Percentiles rank a stretch among this genome's conserved stretches.
Conservation (phyloP, 148 eudicot species). For the Rhododendron kiyosumense region DNA sequence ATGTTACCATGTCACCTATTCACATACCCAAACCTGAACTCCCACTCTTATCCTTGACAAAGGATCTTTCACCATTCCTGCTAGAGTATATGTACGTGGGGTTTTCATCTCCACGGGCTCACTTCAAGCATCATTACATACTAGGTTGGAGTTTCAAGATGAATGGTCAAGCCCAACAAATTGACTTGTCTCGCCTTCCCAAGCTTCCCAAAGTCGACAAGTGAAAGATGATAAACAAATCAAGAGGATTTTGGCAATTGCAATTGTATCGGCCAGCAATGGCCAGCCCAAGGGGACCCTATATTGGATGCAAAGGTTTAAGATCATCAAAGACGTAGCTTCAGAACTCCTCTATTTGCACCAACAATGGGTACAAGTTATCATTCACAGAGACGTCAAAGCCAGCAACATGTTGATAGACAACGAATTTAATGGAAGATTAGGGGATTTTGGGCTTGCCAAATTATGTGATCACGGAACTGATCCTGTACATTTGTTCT, state of each 20-base stretch:
- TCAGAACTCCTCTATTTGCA: neutral
- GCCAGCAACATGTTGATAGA: no score
- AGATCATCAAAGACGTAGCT: neutral
- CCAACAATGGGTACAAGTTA: neutral
- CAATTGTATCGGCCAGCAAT: no score
- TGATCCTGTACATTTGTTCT: no score
- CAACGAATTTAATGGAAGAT: no score
- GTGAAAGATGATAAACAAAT: no score
- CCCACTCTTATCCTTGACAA: neutral
- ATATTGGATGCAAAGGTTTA: neutral
- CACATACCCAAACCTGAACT: neutral
- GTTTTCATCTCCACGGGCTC: neutral
- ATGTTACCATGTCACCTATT: neutral
- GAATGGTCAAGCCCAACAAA: conserved; percentile 2
- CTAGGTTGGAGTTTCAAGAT: conserved; percentile 3
- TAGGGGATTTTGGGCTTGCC: no score
- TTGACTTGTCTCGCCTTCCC: neutral
- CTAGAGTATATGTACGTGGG: neutral
- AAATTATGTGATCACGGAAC: no score
- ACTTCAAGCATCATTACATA: neutral
- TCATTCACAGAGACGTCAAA: no score
- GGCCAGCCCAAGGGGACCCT: no score
- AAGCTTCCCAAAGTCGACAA: neutral
- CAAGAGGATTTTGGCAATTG: no score
- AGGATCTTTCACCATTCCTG: neutral